phyloP scores from a whole-genome alignment of 225 moss, liverwort and hornwort genomes.

The Climacium dendroides region DNA sequence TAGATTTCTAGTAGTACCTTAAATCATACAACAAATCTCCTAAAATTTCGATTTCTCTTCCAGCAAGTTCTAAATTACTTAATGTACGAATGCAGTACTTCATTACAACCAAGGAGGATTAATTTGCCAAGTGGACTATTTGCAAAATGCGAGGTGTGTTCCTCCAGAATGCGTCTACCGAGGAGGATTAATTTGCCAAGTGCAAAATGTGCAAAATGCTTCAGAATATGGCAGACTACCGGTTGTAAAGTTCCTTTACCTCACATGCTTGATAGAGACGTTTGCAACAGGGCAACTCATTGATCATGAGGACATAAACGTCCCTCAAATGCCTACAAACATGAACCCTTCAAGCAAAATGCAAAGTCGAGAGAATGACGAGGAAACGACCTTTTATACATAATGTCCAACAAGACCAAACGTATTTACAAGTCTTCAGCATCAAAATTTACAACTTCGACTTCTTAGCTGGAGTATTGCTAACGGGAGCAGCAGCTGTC shows the following conservation, averaged over 20 bases:
- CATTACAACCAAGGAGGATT: neutral
- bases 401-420: neutral
- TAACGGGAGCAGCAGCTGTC: neutral
- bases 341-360: neutral
- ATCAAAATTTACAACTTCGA: conserved; percentile 2
- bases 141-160: neutral
- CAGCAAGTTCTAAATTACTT: neutral
- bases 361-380: neutral
- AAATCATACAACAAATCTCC: neutral
- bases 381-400: neutral
- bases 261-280: neutral
- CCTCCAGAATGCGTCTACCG: neutral
- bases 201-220: neutral
- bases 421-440: neutral
- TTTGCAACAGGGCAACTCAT: too few relatives aligned
- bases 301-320: neutral
- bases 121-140: neutral
- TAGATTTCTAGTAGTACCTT: too few relatives aligned
- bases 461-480: conserved; percentile 11
- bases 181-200: neutral
- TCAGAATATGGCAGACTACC: neutral
- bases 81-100: neutral
- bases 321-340: neutral
- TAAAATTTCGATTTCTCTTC: too few relatives aligned
- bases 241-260: neutral